These are phyloP conservation scores for Talaromyces proteolyticus DNA, from an alignment of 495 filamentous ascomycete species.

Conservation along the genomic window DNA sequence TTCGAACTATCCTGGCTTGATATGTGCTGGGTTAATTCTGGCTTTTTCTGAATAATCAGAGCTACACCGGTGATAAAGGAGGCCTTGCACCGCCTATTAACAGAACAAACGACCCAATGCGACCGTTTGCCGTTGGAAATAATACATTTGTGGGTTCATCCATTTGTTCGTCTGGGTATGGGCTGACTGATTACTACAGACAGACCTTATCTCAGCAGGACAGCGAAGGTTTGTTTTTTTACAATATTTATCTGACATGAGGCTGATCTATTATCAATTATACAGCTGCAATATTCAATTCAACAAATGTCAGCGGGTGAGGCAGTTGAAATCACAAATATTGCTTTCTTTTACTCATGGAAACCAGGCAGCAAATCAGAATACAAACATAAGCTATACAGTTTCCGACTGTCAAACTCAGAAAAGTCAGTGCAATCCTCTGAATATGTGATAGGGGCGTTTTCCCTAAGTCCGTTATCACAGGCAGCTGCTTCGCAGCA, in stretches of 20 bases:
- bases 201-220: slow-evolving; percentile 31
- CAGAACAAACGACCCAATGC: slow-evolving; percentile 24
- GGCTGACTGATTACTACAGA: slow-evolving; percentile 14
- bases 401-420: slow-evolving; percentile 14
- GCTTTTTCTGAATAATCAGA: too few species aligned
- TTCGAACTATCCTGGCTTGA: too few species aligned
- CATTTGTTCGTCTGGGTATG: background rate
- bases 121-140: slow-evolving; percentile 40
- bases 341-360: background rate
- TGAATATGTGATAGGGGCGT: background rate
- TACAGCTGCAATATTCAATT: slow-evolving; percentile 19
- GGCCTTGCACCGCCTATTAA: slow-evolving; percentile 8
- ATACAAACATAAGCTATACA: slow-evolving; percentile 8
- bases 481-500: background rate
- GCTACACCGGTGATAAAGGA: background rate
- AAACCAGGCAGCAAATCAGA: slow-evolving; percentile 10
- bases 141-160: slow-evolving; percentile 37
- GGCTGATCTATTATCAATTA: too few species aligned
- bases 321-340: too few species aligned
- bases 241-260: too few species aligned
- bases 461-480: background rate
- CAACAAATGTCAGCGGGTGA: slow-evolving; percentile 13
- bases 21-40: too few species aligned
- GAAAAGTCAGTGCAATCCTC: slow-evolving; percentile 7
- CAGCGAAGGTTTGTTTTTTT: slow-evolving; percentile 17